Evolutionary conservation across 768 basidiomycete species (phyloP).

Genomic region (Tremella yokohamensis): DNA sequence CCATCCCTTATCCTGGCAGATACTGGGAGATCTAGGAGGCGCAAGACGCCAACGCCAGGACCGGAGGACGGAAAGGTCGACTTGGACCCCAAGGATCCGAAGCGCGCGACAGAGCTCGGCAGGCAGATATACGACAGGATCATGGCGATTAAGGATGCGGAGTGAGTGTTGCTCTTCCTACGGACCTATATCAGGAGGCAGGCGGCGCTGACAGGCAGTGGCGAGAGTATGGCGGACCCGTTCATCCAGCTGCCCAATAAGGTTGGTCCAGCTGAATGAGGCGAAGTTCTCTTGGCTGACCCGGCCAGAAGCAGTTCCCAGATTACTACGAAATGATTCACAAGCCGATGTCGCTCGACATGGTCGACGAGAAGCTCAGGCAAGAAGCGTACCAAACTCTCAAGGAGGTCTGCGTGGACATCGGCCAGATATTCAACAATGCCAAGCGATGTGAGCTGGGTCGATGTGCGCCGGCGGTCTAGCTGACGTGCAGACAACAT

Average conservation of each 20-base stretch:
- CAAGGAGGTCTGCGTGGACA: constrained; percentile 38
- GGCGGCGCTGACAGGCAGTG: constrained; percentile 9
- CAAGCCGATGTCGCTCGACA: constrained; percentile 42
- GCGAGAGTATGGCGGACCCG: constrained; percentile 34
- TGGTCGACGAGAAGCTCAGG: constrained; percentile 33
- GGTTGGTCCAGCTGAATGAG: constrained; percentile 18
- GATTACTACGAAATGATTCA: constrained; percentile 48
- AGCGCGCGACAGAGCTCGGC: constrained; percentile 31
- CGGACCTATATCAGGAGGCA: not conserved
- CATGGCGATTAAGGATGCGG: constrained; percentile 29
- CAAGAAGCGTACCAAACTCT: constrained; percentile 33
- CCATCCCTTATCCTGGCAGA: constrained; percentile 37
- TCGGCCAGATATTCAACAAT: constrained; percentile 48
- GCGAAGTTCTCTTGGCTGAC: no score
- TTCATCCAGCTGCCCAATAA: constrained; percentile 44
- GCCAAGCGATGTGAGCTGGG: constrained; percentile 48
- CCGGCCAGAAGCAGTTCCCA: constrained; percentile 30
- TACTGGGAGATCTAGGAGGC: constrained; percentile 28
- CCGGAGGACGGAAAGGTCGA: constrained; percentile 14
- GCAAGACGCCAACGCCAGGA: constrained; percentile 28
- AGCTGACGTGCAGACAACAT: constrained; percentile 38
- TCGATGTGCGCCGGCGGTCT: not conserved
- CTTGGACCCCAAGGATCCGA: constrained; percentile 39
- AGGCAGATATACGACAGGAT: constrained; percentile 35
- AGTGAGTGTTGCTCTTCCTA: constrained; percentile 26